A percentile compares a stretch with the other conserved stretches of the same genome.
phyloP scores from a whole-genome alignment of 345 rosid species.

The Eucalyptus erythrocorys region DNA sequence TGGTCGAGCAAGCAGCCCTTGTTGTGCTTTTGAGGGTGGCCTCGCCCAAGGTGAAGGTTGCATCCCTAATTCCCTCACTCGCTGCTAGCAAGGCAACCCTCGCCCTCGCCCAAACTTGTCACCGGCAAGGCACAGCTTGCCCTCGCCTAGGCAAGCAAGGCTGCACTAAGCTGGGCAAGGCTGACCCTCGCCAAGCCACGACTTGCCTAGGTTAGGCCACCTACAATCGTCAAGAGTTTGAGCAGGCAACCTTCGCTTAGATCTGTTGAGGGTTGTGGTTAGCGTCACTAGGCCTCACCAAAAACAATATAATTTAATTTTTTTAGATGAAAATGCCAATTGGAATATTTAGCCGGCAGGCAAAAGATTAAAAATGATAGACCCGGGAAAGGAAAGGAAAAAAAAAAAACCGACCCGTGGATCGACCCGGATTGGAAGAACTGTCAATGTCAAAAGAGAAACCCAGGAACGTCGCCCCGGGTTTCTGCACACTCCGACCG shows the following conservation, averaged over 20 bases:
- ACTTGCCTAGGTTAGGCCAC: no score
- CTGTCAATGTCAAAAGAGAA: neutral
- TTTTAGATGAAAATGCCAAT: no score
- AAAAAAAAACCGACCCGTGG: neutral
- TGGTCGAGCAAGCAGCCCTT: no score
- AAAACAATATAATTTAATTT: accelerated
- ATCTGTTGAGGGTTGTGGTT: accelerated
- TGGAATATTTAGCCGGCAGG: neutral
- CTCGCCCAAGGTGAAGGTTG: no score
- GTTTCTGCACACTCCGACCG: neutral
- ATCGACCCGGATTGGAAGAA: neutral
- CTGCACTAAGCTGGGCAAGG: no score
- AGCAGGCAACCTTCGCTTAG: no score
- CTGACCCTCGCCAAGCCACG: accelerated
- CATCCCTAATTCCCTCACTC: accelerated
- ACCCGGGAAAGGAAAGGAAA: neutral
- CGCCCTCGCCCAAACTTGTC: accelerated
- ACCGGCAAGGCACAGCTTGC: accelerated
- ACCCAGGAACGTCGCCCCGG: neutral
- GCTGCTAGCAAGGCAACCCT: no score
- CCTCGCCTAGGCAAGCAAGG: no score
- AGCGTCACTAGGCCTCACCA: accelerated
- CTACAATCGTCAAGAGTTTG: accelerated
- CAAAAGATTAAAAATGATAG: neutral
- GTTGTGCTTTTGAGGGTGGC: no score